phyloP scores from a whole-genome alignment of 1,139 yeast species.

The Nadsonia commutata region DNA sequence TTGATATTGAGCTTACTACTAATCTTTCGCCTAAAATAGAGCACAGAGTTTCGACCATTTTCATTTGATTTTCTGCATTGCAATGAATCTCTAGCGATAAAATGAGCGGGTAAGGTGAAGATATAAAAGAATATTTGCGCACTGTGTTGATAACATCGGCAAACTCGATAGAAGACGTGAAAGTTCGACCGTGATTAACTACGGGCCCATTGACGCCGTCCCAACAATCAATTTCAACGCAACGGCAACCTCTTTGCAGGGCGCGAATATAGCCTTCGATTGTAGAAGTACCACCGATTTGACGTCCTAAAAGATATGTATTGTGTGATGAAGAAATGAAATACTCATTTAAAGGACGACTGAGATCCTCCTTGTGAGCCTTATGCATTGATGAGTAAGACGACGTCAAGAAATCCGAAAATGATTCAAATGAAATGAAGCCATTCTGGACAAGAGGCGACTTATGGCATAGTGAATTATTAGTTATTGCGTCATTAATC shows the following conservation, averaged over 20 bases:
- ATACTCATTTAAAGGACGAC: slow-evolving; percentile 69
- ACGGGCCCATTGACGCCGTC: slow-evolving; percentile 74
- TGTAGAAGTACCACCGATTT: slow-evolving; percentile 82
- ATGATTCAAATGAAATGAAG: slow-evolving; percentile 28
- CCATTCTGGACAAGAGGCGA: not conserved
- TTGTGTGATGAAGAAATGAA: slow-evolving; percentile 89
- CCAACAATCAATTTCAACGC: slow-evolving; percentile 92
- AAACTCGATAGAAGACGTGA: slow-evolving; percentile 61
- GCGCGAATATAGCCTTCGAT: slow-evolving; percentile 86
- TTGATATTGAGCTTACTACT: slow-evolving; percentile 29
- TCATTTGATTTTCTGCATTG: slow-evolving; percentile 44
- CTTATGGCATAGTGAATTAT: not conserved
- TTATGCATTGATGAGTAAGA: slow-evolving; percentile 26
- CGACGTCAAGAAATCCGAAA: slow-evolving; percentile 39
- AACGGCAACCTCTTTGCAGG: slow-evolving; percentile 80
- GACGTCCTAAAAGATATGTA: slow-evolving; percentile 79
- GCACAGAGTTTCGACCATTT: slow-evolving; percentile 37
- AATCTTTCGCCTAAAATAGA: slow-evolving; percentile 47
- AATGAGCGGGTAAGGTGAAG: slow-evolving; percentile 73
- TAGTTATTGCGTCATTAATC: not conserved
- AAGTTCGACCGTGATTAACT: slow-evolving; percentile 78
- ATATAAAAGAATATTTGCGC: slow-evolving; percentile 69
- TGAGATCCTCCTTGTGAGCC: slow-evolving; percentile 31
- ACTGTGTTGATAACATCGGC: slow-evolving; percentile 57
- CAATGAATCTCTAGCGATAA: slow-evolving; percentile 84